phyloP scores from a whole-genome alignment of 2,329 filamentous ascomycete species.

The Neospermospora avenae region DNA sequence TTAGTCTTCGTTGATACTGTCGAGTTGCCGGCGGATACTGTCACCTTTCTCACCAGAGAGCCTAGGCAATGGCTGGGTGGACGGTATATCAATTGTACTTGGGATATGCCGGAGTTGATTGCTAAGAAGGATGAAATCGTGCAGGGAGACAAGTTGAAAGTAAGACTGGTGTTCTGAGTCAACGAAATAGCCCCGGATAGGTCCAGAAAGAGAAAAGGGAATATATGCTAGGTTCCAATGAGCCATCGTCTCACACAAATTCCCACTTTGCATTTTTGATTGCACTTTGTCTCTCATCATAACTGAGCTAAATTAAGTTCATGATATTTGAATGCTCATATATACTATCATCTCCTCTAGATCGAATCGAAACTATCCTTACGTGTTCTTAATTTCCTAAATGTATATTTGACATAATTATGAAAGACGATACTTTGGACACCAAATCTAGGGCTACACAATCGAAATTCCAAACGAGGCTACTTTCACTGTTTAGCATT shows the following conservation, averaged over 20 bases:
- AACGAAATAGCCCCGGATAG: background rate
- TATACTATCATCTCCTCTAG: no score
- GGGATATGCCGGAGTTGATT: conserved; percentile 47
- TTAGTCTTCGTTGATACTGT: conserved; percentile 35
- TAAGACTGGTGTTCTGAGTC: conserved; percentile 28
- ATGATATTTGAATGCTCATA: no score
- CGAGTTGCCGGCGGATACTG: conserved; percentile 41
- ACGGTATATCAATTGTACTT: conserved; percentile 43
- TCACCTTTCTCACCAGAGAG: conserved; percentile 42
- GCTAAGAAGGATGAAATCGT: conserved; percentile 42
- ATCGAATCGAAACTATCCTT: no score
- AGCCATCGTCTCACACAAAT: background rate
- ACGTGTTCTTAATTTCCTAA: no score
- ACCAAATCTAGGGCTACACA: no score
- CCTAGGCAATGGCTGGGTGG: conserved; percentile 44
- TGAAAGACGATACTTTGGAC: no score
- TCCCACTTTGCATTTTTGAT: background rate
- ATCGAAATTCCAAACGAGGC: no score
- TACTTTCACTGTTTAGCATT: no score
- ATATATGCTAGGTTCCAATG: background rate
- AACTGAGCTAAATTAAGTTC: background rate
- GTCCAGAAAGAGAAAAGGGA: background rate
- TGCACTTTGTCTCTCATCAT: background rate
- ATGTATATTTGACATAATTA: no score
- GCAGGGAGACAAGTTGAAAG: conserved; percentile 34